These are phyloP conservation scores for Schizochytrium sp. DNA, from an alignment of 108 stramenopile species.

Conservation along the genomic window DNA sequence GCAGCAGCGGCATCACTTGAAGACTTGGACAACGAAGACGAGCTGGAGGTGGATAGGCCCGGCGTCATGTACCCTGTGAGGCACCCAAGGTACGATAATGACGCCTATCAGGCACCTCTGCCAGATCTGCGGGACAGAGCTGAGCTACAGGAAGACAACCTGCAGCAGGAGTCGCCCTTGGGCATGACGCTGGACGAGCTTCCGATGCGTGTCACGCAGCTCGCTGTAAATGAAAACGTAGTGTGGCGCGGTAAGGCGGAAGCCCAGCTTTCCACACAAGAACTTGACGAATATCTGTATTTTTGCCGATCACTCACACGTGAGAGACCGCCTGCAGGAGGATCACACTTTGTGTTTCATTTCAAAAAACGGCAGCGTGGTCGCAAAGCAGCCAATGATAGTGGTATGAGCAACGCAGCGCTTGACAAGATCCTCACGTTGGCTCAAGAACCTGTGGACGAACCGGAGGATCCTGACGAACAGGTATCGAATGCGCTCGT, in stretches of 20 bases:
- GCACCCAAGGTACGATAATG: slow-evolving; percentile 49
- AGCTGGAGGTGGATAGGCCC: slow-evolving; percentile 13
- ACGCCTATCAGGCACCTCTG: slow-evolving; percentile 48
- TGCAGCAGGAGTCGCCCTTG: not conserved
- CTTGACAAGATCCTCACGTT: not conserved
- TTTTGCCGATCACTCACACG: slow-evolving; percentile 57
- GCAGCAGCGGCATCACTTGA: not conserved
- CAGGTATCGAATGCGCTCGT: too few relatives aligned
- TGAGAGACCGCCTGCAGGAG: not conserved
- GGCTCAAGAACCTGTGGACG: not conserved
- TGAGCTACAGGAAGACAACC: not conserved
- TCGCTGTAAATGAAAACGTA: not conserved
- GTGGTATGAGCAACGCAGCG: too few relatives aligned
- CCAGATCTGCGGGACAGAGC: not conserved
- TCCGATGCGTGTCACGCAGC: not conserved
- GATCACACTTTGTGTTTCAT: slow-evolving; percentile 15
- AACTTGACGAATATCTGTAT: slow-evolving; percentile 25
- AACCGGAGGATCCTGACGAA: not conserved
- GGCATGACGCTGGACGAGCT: slow-evolving; percentile 22
- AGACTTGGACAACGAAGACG: not conserved
- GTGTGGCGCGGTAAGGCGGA: not conserved
- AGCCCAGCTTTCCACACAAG: not conserved
- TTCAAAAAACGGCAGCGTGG: not conserved
- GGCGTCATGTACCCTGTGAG: slow-evolving; percentile 5
- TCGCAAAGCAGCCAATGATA: not conserved